Percentiles rank a stretch among this genome's conserved stretches.
phyloP scores from a whole-genome alignment of 495 filamentous ascomycete species.

The Beverwykella pulmonaria region DNA sequence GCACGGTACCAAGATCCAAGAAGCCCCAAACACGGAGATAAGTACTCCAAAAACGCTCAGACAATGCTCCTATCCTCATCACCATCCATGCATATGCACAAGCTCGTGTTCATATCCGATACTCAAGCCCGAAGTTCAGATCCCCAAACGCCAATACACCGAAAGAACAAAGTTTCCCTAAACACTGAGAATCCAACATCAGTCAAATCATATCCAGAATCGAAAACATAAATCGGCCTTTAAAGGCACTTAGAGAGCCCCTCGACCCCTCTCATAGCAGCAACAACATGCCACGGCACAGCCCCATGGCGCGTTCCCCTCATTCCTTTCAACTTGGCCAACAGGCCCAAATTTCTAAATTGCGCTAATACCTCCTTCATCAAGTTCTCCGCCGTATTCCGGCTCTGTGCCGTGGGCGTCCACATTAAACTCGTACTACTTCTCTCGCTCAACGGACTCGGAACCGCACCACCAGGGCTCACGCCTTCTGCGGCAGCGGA shows the following conservation, averaged over 20 bases:
- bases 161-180: neutral
- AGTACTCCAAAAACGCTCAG: neutral
- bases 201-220: neutral
- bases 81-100: neutral
- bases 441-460: constrained; percentile 15
- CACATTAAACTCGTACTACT: constrained; percentile 23
- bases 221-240: neutral
- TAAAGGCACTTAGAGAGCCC: constrained; percentile 50
- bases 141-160: neutral
- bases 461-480: constrained; percentile 26
- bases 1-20: neutral
- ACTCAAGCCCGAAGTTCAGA: neutral
- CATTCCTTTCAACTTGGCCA: constrained; percentile 71
- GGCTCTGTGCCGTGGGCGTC: constrained; percentile 28
- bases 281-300: constrained; percentile 84
- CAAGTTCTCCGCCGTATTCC: constrained; percentile 58
- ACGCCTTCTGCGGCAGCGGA: constrained; percentile 28
- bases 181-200: neutral
- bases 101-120: neutral
- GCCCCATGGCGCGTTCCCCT: constrained; percentile 63
- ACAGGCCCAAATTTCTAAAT: constrained; percentile 73
- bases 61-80: neutral
- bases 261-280: constrained; percentile 68
- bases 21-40: neutral
- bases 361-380: constrained; percentile 72